Conservation (phyloP, 23 red algal genomes). For the Gracilaria gracilis region DNA sequence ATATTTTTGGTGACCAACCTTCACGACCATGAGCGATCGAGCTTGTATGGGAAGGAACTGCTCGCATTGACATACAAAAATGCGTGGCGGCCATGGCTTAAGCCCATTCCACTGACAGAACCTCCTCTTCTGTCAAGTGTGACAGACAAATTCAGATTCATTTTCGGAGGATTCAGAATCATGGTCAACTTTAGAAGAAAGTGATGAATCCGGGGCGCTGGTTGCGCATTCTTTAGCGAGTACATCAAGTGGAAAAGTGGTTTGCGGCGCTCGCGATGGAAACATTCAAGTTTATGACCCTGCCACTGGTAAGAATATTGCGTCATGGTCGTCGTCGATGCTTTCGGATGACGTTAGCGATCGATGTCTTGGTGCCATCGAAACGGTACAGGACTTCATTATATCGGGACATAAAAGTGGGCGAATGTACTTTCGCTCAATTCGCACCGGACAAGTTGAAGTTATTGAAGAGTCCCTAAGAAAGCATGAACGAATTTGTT, state of each 20-base stretch:
- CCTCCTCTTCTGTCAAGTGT: background rate
- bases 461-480: conserved; percentile 12
- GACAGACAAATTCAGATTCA: conserved; percentile 25
- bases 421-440: conserved; percentile 42
- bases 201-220: background rate
- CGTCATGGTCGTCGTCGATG: conserved; percentile 27
- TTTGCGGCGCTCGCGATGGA: conserved; percentile 41
- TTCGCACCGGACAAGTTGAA: conserved; percentile 32
- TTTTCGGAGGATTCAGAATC: background rate
- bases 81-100: conserved; percentile 63
- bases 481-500: background rate
- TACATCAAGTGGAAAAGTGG: conserved; percentile 49
- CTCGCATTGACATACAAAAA: conserved; percentile 43
- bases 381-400: conserved; percentile 39
- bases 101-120: conserved; percentile 2
- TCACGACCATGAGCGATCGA: conserved; percentile 8
- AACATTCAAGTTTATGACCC: conserved; percentile 55
- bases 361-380: conserved; percentile 45
- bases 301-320: conserved; percentile 39
- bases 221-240: conserved; percentile 30
- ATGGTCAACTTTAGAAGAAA: background rate
- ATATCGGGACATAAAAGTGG: conserved; percentile 58
- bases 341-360: conserved; percentile 9
- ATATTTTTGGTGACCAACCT: conserved; percentile 35
- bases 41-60: conserved; percentile 16